Percentiles rank a stretch among this genome's conserved stretches.
phyloP scores from a whole-genome alignment of 352 stramenopile genomes.

The Pythium sp. region DNA sequence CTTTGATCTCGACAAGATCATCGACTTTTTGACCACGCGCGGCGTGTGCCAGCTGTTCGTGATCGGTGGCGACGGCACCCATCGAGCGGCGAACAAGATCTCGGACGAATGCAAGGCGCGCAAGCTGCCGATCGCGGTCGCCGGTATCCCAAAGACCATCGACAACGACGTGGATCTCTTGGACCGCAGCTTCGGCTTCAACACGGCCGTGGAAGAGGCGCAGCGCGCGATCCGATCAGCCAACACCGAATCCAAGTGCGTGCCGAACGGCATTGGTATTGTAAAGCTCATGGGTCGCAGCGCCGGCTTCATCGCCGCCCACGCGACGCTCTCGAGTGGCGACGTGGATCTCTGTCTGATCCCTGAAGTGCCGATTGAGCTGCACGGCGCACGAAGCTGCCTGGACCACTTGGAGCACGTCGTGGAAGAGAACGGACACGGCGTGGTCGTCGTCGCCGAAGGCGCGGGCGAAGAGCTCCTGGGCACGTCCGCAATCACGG shows the following conservation, averaged over 20 bases:
- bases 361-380: not conserved
- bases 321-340: not conserved
- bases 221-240: not conserved
- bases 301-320: not conserved
- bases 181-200: not conserved
- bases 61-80: not conserved
- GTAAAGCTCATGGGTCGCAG: not conserved
- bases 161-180: not conserved
- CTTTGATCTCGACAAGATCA: not conserved
- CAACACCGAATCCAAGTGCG: not conserved
- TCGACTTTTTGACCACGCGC: not conserved
- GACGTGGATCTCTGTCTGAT: conserved; percentile 1
- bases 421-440: not conserved
- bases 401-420: not conserved
- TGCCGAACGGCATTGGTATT: not conserved
- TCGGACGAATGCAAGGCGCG: not conserved
- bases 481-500: not conserved
- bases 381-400: not conserved
- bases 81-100: not conserved
- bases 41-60: not conserved
- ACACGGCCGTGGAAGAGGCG: not conserved
- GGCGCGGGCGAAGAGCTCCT: not conserved
- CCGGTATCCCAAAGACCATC: not conserved
- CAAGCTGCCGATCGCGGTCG: not conserved
- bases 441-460: not conserved